phyloP scores from a whole-genome alignment of 768 basidiomycete species.

The Leccinum uliginosum region DNA sequence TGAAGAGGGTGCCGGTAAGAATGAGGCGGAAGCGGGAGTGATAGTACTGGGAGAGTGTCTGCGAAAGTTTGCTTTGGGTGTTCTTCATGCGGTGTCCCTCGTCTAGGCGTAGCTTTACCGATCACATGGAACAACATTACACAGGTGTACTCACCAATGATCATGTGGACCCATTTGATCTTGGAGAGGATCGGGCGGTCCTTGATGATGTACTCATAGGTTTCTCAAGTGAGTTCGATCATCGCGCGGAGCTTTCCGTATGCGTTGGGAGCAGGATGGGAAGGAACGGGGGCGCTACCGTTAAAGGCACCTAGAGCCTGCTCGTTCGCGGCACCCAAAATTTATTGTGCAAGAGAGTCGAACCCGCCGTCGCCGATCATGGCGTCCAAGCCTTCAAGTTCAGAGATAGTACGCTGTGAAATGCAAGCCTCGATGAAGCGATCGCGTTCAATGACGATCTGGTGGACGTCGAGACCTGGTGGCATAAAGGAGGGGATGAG shows the following conservation, averaged over 20 bases:
- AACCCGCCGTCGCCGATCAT: conserved; percentile 77
- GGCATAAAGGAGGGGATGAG: conserved; percentile 91
- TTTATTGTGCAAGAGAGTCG: conserved; percentile 44
- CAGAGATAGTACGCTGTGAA: conserved; percentile 80
- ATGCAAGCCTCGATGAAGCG: conserved; percentile 87
- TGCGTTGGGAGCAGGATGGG: conserved; percentile 55
- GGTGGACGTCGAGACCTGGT: conserved; percentile 85
- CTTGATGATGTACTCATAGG: conserved; percentile 97
- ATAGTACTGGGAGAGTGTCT: conserved; percentile 89
- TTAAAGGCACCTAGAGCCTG: conserved; percentile 27
- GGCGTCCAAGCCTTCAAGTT: conserved; percentile 75
- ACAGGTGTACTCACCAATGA: conserved; percentile 60
- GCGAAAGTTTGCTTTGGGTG: conserved; percentile 81
- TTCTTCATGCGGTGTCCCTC: conserved; percentile 99
- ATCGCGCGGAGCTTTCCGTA: conserved; percentile 84
- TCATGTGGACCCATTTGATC: conserved; percentile 96
- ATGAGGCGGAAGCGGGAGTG: conserved; percentile 91
- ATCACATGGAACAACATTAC: neutral
- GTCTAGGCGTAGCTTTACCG: conserved; percentile 40
- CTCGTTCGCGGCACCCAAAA: conserved; percentile 13
- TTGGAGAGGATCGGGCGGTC: conserved; percentile 88
- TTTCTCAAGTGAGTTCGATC: conserved; percentile 93
- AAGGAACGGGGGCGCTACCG: conserved; percentile 15
- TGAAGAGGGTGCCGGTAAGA: conserved; percentile 92
- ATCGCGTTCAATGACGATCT: conserved; percentile 87